A percentile compares a stretch with the other conserved stretches of the same genome.
phyloP scores from a whole-genome alignment of 257 asterid genomes.

The Solanum medicagineum region DNA sequence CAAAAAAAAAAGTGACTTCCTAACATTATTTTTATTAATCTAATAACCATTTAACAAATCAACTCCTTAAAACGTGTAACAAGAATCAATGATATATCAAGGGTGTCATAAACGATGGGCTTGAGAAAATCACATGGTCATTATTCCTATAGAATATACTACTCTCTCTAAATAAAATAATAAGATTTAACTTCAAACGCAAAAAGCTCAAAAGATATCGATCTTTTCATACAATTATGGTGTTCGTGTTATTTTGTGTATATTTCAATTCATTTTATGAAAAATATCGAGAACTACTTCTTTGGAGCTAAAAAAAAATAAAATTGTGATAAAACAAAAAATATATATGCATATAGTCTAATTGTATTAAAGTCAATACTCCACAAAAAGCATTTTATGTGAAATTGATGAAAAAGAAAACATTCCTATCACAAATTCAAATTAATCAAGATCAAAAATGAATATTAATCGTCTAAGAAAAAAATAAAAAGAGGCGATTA shows the following conservation, averaged over 20 bases:
- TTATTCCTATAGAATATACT: background rate
- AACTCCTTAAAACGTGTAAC: background rate
- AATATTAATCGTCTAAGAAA: background rate
- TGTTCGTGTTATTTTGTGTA: background rate
- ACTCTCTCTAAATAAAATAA: background rate
- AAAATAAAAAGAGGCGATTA: background rate
- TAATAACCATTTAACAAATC: background rate
- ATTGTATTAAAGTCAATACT: background rate
- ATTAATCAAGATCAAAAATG: background rate
- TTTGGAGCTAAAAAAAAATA: background rate
- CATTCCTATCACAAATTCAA: background rate
- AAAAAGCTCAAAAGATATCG: background rate
- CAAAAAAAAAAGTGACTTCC: background rate
- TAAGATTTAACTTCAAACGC: background rate
- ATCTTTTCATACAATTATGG: background rate
- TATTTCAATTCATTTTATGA: background rate
- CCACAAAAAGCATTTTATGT: background rate
- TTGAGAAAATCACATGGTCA: background rate
- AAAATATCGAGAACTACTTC: too few relatives aligned
- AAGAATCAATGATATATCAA: background rate
- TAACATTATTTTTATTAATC: background rate
- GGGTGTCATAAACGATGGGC: background rate
- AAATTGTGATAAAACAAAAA: background rate
- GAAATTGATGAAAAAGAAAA: background rate
- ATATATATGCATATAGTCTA: background rate